Evolutionary conservation across 2,329 filamentous ascomycete genomes (phyloP).

Genomic region (Trichophyton benhamiae): DNA sequence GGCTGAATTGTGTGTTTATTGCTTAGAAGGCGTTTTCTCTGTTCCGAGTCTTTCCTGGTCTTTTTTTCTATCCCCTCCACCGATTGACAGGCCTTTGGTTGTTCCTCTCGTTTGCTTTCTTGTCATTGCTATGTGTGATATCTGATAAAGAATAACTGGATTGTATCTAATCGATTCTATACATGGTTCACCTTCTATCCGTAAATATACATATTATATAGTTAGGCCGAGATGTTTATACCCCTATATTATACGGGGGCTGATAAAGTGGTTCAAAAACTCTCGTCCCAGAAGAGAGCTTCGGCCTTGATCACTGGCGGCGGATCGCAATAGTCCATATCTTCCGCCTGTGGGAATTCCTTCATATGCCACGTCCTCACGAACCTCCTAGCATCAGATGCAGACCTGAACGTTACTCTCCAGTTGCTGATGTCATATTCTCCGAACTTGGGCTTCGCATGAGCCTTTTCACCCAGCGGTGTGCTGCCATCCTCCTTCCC

Average conservation of each 20-base stretch:
- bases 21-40: constrained; percentile 3
- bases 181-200: background rate
- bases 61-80: background rate
- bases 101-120: background rate
- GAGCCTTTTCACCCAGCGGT: background rate
- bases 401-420: constrained; percentile 45
- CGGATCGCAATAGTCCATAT: constrained; percentile 8
- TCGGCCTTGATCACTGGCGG: constrained; percentile 14
- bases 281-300: constrained; percentile 13
- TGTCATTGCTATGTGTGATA: background rate
- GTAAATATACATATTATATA: background rate
- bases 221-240: no score
- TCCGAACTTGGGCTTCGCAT: background rate
- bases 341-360: constrained; percentile 25
- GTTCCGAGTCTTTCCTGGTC: background rate
- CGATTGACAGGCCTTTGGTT: background rate
- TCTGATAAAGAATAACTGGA: constrained; percentile 2
- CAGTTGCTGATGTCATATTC: constrained; percentile 29
- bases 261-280: background rate
- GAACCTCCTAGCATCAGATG: constrained; percentile 43
- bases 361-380: constrained; percentile 42
- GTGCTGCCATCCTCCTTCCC: background rate
- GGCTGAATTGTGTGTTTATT: background rate
- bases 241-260: background rate
- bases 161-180: background rate